These are phyloP conservation scores for Sphagnum fallax DNA, from an alignment of 228 moss, liverwort and hornwort species.

Conservation along the genomic window DNA sequence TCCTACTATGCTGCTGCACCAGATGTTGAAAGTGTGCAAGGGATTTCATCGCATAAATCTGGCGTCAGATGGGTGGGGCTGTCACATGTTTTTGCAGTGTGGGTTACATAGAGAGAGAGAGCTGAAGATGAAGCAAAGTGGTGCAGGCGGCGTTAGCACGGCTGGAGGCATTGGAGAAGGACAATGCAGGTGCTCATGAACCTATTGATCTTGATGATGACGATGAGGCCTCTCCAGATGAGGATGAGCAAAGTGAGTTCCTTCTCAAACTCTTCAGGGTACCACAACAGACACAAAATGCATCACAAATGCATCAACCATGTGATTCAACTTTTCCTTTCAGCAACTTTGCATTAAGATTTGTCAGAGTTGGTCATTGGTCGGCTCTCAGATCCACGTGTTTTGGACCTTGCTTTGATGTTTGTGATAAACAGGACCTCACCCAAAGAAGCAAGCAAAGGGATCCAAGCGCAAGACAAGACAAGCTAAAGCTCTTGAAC, in stretches of 20 bases:
- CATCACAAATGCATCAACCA: too few relatives aligned
- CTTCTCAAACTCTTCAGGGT: too few relatives aligned
- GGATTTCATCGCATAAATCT: too few relatives aligned
- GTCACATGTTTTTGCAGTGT: too few relatives aligned
- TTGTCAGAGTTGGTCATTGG: not conserved
- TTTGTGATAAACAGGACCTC: slow-evolving; percentile 27
- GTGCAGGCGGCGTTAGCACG: slow-evolving; percentile 59
- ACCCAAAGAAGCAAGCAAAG: slow-evolving; percentile 68
- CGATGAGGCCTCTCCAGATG: slow-evolving; percentile 60
- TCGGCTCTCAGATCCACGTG: too few relatives aligned
- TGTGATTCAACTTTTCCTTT: too few relatives aligned
- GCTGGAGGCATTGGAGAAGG: slow-evolving; percentile 62
- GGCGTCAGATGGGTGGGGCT: too few relatives aligned
- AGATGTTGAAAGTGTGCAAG: too few relatives aligned
- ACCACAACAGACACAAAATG: too few relatives aligned
- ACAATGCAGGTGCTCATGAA: slow-evolving; percentile 30
- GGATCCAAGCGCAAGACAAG: slow-evolving; percentile 87
- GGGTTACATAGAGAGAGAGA: not conserved
- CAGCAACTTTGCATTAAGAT: not conserved
- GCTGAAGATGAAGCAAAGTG: not conserved
- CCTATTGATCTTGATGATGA: slow-evolving; percentile 51
- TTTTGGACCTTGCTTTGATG: not conserved
- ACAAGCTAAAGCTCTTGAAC: slow-evolving; percentile 83
- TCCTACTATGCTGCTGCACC: too few relatives aligned
- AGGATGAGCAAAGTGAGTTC: slow-evolving; percentile 46